These are phyloP conservation scores for Penicillium sclerotiorum DNA, from an alignment of 2,329 filamentous ascomycete genomes.

Conservation along the genomic window DNA sequence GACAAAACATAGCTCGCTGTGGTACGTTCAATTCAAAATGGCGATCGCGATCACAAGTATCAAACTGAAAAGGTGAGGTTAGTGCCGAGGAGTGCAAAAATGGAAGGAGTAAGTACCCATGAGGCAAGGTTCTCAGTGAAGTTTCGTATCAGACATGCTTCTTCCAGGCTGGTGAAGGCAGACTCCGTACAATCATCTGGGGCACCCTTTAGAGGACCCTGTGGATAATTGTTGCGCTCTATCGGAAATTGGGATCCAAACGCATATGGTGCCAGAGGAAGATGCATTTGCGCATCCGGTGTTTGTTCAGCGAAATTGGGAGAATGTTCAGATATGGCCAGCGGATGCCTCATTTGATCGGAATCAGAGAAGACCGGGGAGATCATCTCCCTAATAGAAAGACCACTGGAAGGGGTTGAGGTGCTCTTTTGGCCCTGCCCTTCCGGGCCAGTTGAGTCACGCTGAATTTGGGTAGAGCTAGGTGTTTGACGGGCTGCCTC, in stretches of 20 bases:
- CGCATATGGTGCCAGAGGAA: too few species aligned
- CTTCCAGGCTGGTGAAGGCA: not conserved
- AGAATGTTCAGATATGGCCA: too few species aligned
- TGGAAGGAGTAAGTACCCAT: not conserved
- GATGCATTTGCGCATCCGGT: too few species aligned
- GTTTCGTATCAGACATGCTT: not conserved
- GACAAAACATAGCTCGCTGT: constrained; percentile 14
- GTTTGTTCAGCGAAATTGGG: too few species aligned
- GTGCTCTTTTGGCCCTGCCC: not conserved
- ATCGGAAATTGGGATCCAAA: not conserved
- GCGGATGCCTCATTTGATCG: too few species aligned
- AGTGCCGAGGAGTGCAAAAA: not conserved
- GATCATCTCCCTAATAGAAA: not conserved
- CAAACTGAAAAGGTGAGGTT: constrained; percentile 7
- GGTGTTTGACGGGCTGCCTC: too few species aligned
- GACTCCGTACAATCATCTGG: not conserved
- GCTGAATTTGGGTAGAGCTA: too few species aligned
- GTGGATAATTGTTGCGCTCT: not conserved
- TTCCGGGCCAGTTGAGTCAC: not conserved
- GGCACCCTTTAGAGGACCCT: not conserved
- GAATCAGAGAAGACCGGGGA: too few species aligned
- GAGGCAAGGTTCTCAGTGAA: not conserved
- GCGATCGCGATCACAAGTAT: constrained; percentile 12
- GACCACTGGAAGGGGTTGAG: not conserved
- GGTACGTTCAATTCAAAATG: constrained; percentile 14